These are phyloP conservation scores for Casuarina glauca DNA, from an alignment of 306 rosid genomes.

Conservation along the genomic window DNA sequence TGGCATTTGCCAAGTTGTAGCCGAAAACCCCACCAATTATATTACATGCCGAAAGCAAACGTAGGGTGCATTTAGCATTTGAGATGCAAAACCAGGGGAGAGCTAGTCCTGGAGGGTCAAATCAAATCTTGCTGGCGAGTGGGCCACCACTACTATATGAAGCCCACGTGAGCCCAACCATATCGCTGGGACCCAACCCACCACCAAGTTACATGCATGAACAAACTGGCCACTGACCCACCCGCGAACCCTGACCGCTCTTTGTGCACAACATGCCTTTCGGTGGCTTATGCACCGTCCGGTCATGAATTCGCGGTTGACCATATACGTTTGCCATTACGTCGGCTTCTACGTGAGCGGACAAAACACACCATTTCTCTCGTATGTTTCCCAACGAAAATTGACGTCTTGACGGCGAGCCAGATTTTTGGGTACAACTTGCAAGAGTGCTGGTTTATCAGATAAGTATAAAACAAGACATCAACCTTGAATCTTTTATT, in stretches of 20 bases:
- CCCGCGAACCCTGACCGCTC: slow-evolving; percentile 13
- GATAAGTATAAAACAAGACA: too few relatives aligned
- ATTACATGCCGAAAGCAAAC: not conserved
- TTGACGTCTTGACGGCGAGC: not conserved
- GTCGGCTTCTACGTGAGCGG: slow-evolving; percentile 2
- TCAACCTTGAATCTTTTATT: not conserved
- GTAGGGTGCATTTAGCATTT: not conserved
- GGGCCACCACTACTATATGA: slow-evolving; percentile 18
- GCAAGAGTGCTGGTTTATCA: not conserved
- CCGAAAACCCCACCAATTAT: not conserved
- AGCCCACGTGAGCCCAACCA: not conserved
- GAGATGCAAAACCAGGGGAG: not conserved
- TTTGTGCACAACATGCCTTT: not conserved
- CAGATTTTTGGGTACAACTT: not conserved
- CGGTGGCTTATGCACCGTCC: slow-evolving; percentile 8
- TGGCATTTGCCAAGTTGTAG: not conserved
- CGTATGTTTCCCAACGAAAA: not conserved
- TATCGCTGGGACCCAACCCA: slow-evolving; percentile 15
- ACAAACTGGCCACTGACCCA: not conserved
- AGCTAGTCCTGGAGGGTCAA: slow-evolving; percentile 17
- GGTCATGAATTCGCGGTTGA: not conserved
- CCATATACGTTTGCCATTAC: not conserved
- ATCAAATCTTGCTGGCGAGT: slow-evolving; percentile 19
- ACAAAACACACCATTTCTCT: not conserved
- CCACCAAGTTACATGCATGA: not conserved